phyloP scores from a whole-genome alignment of 2,329 filamentous ascomycete species.

The Aschersonia sp. region DNA sequence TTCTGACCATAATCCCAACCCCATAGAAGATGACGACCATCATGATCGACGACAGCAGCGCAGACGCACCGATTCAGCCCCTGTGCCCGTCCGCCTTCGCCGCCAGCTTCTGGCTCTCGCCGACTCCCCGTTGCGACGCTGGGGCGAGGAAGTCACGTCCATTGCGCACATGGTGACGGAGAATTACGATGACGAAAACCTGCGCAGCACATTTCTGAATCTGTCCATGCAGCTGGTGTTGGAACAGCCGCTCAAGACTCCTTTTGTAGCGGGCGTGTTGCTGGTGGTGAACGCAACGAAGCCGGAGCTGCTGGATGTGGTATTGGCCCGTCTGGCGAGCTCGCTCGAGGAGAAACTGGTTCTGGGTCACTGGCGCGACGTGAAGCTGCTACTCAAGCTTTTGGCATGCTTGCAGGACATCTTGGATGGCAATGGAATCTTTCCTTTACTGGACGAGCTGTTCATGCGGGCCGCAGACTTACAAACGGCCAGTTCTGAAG shows the following conservation, averaged over 20 bases:
- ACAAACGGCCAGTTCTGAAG: slow-evolving; percentile 84
- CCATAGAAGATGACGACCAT: slow-evolving; percentile 57
- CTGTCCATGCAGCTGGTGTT: slow-evolving; percentile 62
- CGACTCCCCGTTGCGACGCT: slow-evolving; percentile 65
- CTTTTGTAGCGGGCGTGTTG: slow-evolving; percentile 76
- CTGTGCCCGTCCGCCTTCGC: slow-evolving; percentile 56
- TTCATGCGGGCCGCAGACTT: slow-evolving; percentile 83
- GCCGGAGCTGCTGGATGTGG: slow-evolving; percentile 56
- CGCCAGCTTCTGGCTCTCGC: slow-evolving; percentile 69
- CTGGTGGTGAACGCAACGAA: slow-evolving; percentile 68
- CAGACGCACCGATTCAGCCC: slow-evolving; percentile 56
- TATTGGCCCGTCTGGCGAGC: slow-evolving; percentile 49
- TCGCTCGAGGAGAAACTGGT: slow-evolving; percentile 54
- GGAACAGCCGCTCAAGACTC: slow-evolving; percentile 96
- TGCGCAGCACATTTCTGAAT: slow-evolving; percentile 58
- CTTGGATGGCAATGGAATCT: slow-evolving; percentile 73
- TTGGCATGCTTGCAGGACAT: slow-evolving; percentile 73
- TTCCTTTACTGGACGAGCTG: slow-evolving; percentile 75
- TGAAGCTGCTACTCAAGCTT: slow-evolving; percentile 83
- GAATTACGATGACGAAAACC: slow-evolving; percentile 72
- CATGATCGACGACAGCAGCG: slow-evolving; percentile 61
- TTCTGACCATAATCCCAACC: slow-evolving; percentile 2
- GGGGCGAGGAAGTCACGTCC: slow-evolving; percentile 62
- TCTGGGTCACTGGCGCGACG: slow-evolving; percentile 71
- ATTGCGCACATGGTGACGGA: slow-evolving; percentile 68